Evolutionary conservation across 2,329 filamentous ascomycete genomes (phyloP), one percentile per base, ranked within the genome.

Genomic region (Zymoseptoria crescenta): DNA sequence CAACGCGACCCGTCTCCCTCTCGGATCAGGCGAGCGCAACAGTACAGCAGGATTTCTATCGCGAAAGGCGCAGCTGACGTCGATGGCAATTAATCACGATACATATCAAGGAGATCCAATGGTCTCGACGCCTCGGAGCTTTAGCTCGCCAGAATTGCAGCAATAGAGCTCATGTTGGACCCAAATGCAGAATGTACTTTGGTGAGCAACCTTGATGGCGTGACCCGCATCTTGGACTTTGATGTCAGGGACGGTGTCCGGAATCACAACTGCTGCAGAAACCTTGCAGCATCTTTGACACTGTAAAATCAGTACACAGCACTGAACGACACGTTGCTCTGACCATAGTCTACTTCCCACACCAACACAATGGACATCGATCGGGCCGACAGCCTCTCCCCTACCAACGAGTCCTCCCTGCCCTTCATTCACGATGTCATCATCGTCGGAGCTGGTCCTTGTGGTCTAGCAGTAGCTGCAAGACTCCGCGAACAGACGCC

Each of bases 391-490:
- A 61, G 59, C 24, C 49, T 64, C 50, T 65, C 64, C 16, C 62
- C 62, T 21, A 58, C 58, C 9, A 54, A 57, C 35, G 56, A 61
- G 35, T 24, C 63, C 4, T 59, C 56, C 20, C 49, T 66, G 2
- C 64, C 62, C 8, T 59, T 60, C 56, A 67, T 79, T 54, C 80
- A 84, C 72, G 87, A 91, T 69, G 83, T 91, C 7, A 74, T 89
- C 59, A 87, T 91, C 69, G 75, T 92, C 49, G 89, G 89, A 8
- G 87, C 85, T 6, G 89, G 89, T 0, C 88, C 89, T 3, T 88
- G 85, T 64, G 88, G 88, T 4, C 83, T 93, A 3, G 87, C 87
- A 4, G 83, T 88, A 5, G 87, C 89, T 8, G 84, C 88, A 1
- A 82, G 89, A 3, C 80, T 93, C 1, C 81, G 82, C 49, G 89